Base-by-base conservation (phyloP, 768 basidiomycete species). In the Leccinum incarnatum region DNA sequence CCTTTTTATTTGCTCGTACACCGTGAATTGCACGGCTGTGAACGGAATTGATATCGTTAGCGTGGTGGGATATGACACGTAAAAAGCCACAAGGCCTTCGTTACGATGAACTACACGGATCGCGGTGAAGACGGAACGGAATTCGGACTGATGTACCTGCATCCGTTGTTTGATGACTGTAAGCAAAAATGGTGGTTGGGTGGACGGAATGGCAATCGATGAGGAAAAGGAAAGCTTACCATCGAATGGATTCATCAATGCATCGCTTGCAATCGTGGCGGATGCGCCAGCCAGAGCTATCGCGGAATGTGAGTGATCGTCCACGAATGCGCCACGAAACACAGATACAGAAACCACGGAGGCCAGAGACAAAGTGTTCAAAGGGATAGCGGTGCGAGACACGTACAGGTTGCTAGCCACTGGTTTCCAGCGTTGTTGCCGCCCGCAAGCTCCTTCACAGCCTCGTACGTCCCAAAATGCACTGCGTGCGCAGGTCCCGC, bases 181-280 rank as follows among this genome's bases (percentile, higher is more conserved):
- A 64, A 60, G 63, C n/a, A 65, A 58, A 58, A 29, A 25, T 56
- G 63, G 54, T 10, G 46, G 54, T 61, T 60, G 55, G 60, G 62
- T 58, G 51, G 53, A 56, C 50, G 34, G 40, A 53, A 37, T 45
- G 49, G 51, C 55, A 57, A 45, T 32, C 48, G 48, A 37, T 11
- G 45, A 52, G 23, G 49, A 32, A 32, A 45, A 57, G 27, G 23
- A 10, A 53, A 12, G 74, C 86, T 71, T 73, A 97, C 96, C 96
- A 76, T 99, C 97, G 69, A 99, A 99, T 2, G 97, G 97, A 74
- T 98, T 99, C 97, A 99, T 99, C 55, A 98, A 78, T 2, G 97
- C 97, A 77, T 99, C 97, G 58, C 89, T 91, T 3, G 95, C 91
- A 63, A 95, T 91, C 10, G 97, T 98, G 0, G 96, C 97, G 0